Conservation (phyloP, 2,329 filamentous ascomycete species). For the Karstenula rhodostoma region DNA sequence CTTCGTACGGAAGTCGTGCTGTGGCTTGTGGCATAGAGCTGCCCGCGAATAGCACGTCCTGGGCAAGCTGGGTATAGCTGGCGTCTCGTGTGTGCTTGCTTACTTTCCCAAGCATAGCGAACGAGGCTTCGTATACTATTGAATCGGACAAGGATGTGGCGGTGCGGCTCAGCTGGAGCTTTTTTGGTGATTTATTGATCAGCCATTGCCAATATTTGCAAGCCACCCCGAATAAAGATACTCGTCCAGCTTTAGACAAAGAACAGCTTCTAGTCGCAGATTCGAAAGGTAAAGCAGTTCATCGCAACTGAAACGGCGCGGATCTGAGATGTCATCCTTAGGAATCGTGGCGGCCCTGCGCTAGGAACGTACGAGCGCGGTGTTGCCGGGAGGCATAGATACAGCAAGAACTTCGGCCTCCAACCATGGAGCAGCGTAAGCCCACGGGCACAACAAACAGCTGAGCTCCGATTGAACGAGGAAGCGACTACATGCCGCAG, state of each 20-base stretch:
- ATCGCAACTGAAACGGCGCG: conserved; percentile 8
- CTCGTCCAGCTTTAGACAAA: neutral
- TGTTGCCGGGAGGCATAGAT: neutral
- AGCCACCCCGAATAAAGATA: conserved; percentile 3
- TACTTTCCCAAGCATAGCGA: neutral
- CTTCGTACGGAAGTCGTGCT: conserved; percentile 1
- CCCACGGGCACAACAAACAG: neutral
- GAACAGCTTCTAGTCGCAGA: neutral
- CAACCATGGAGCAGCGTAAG: neutral
- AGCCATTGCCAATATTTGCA: conserved; percentile 12
- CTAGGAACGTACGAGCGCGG: conserved; percentile 3
- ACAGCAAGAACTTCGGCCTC: neutral
- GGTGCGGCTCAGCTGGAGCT: conserved; percentile 9
- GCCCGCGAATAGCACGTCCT: neutral
- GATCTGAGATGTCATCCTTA: conserved; percentile 10
- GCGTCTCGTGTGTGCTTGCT: conserved; percentile 2
- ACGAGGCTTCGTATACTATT: neutral
- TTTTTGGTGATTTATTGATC: conserved; percentile 2
- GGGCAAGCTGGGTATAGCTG: neutral
- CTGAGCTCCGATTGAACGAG: neutral
- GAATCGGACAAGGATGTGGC: neutral
- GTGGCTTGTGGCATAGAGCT: neutral
- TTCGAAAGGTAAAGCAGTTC: neutral
- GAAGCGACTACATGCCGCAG: neutral
- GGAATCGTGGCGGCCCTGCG: conserved; percentile 4